These are phyloP conservation scores for Aspergillus thermomutatus DNA, from an alignment of 2,329 filamentous ascomycete genomes.

Conservation along the genomic window DNA sequence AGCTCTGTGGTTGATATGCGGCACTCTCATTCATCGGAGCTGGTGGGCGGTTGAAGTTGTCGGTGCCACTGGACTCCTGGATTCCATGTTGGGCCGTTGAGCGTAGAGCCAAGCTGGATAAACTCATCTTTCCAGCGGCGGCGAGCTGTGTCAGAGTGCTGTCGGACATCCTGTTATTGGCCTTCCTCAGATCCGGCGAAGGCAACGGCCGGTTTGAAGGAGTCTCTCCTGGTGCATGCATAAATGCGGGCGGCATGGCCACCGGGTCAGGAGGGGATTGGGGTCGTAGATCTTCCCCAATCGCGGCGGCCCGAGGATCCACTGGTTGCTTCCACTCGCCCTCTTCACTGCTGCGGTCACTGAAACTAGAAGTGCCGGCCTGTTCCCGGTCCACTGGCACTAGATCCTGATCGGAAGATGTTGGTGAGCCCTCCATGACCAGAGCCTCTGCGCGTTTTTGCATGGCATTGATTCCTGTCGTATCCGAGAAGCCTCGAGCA, in stretches of 20 bases:
- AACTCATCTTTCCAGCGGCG: conserved; percentile 56
- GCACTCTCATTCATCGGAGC: conserved; percentile 2
- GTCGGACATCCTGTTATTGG: conserved; percentile 78
- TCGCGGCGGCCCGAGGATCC: conserved; percentile 23
- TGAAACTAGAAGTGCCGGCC: conserved; percentile 22
- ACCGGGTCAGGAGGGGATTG: conserved; percentile 73
- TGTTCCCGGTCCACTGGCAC: conserved; percentile 21
- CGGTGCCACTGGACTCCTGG: conserved; percentile 24
- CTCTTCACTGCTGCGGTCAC: conserved; percentile 41
- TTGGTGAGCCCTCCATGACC: conserved; percentile 29
- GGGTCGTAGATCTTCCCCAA: conserved; percentile 36
- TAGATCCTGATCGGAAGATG: conserved; percentile 37
- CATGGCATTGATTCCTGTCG: conserved; percentile 18
- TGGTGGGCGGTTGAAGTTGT: not conserved
- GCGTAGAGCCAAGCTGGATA: conserved; percentile 34
- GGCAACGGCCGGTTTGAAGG: conserved; percentile 69
- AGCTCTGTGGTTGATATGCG: conserved; percentile 26
- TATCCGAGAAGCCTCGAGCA: conserved; percentile 32
- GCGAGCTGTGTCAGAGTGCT: conserved; percentile 78
- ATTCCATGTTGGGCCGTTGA: conserved; percentile 39
- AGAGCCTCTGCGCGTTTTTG: conserved; percentile 13
- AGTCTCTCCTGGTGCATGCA: conserved; percentile 67
- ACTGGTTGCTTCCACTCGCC: conserved; percentile 29
- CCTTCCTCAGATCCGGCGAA: conserved; percentile 72
- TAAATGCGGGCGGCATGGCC: conserved; percentile 72